phyloP scores from a whole-genome alignment of 1,284 basidiomycete genomes.

The Trametes pubescens region DNA sequence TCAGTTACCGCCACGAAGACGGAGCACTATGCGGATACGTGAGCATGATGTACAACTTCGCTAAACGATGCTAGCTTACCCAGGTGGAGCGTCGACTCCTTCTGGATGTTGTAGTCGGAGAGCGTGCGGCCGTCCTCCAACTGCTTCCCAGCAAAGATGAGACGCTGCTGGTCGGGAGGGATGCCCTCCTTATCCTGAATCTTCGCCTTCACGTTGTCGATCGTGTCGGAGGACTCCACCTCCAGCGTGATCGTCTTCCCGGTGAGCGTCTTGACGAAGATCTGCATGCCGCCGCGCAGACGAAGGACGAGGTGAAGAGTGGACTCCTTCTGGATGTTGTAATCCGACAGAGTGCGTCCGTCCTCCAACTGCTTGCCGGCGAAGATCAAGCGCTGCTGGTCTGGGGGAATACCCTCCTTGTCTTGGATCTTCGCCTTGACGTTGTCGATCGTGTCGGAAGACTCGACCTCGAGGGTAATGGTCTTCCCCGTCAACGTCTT shows the following conservation, averaged over 20 bases:
- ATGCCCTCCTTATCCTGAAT: slow-evolving; percentile 84
- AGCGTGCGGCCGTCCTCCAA: slow-evolving; percentile 74
- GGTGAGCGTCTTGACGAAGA: slow-evolving; percentile 76
- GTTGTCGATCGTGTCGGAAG: slow-evolving; percentile 90
- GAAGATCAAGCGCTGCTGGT: slow-evolving; percentile 86
- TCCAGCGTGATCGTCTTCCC: slow-evolving; percentile 86
- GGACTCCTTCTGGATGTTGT: slow-evolving; percentile 81
- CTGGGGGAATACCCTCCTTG: slow-evolving; percentile 87
- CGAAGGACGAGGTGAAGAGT: slow-evolving; percentile 58
- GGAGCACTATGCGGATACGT: slow-evolving; percentile 66
- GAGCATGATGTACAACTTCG: neutral
- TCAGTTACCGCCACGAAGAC: slow-evolving; percentile 75
- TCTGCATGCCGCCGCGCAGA: slow-evolving; percentile 38
- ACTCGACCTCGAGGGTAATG: slow-evolving; percentile 89
- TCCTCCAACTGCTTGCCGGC: slow-evolving; percentile 86
- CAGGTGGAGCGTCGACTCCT: slow-evolving; percentile 43
- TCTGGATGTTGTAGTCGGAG: slow-evolving; percentile 44
- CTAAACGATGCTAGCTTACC: slow-evolving; percentile 26
- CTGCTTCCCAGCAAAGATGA: slow-evolving; percentile 84
- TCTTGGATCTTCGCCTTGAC: slow-evolving; percentile 89
- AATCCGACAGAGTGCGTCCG: slow-evolving; percentile 79
- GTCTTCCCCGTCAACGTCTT: slow-evolving; percentile 87
- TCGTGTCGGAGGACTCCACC: slow-evolving; percentile 80
- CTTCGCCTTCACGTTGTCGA: slow-evolving; percentile 78
- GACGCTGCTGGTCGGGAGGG: slow-evolving; percentile 76